Evolutionary conservation across 176 grass and related monocot genomes (phyloP).

Genomic region (Zea luxurians): DNA sequence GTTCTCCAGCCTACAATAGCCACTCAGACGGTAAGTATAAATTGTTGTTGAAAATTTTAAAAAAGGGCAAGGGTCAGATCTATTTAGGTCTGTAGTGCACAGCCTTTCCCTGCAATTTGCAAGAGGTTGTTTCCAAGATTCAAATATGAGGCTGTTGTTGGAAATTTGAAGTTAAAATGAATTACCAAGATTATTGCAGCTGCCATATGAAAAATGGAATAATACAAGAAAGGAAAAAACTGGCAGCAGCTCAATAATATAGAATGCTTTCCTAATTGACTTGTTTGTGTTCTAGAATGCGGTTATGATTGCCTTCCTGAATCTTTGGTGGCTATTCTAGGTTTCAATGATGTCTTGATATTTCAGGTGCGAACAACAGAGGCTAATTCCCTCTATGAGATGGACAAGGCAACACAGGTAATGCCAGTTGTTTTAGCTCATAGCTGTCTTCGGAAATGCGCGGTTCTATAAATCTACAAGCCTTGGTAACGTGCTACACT

Average conservation of each 20-base stretch:
- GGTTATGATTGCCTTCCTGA: neutral
- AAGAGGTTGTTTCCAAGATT: too few species aligned
- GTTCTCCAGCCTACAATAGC: constrained; percentile 95
- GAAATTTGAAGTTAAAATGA: neutral
- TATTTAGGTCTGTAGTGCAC: too few species aligned
- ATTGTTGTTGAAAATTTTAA: neutral
- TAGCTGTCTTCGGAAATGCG: constrained; percentile 18
- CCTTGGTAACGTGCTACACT: constrained; percentile 2
- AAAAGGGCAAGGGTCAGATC: too few species aligned
- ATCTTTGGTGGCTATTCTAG: neutral
- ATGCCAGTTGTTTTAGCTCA: neutral
- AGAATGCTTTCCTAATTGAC: neutral
- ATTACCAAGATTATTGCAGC: neutral
- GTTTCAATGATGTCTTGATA: constrained; percentile 29
- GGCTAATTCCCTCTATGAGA: constrained; percentile 83
- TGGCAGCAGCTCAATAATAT: neutral
- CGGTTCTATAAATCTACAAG: neutral
- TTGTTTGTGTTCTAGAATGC: neutral
- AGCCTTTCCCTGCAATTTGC: too few species aligned
- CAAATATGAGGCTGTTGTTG: neutral
- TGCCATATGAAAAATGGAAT: neutral
- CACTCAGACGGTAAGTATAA: constrained; percentile 78
- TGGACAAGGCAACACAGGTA: constrained; percentile 95
- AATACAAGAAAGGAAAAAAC: neutral
- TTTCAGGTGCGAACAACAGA: constrained; percentile 64